These are phyloP conservation scores for Pestalotiopsis sp. DNA, from an alignment of 2,329 filamentous ascomycete species.

Conservation along the genomic window DNA sequence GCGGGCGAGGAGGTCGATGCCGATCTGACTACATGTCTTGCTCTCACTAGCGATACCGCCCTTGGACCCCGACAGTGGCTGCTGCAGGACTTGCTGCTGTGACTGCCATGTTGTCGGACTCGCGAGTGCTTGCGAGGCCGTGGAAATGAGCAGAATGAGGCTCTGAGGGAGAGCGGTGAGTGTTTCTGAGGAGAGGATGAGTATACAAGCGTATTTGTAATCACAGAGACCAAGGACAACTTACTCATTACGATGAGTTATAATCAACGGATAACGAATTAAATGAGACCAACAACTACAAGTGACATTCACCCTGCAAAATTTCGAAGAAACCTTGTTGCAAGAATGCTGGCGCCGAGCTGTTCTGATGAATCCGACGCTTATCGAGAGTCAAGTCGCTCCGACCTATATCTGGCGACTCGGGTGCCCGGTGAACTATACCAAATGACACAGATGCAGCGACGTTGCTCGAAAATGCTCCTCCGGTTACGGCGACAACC, in stretches of 20 bases:
- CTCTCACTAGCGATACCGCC: slow-evolving; percentile 36
- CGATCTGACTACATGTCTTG: slow-evolving; percentile 35
- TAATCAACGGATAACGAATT: not conserved
- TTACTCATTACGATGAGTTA: not conserved
- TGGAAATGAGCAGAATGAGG: not conserved
- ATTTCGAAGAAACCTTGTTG: too few relatives aligned
- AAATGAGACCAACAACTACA: not conserved
- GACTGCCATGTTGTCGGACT: slow-evolving; percentile 21
- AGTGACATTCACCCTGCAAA: too few relatives aligned
- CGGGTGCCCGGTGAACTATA: not conserved
- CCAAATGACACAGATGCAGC: not conserved
- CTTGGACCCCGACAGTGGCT: slow-evolving; percentile 16
- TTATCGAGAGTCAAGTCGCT: not conserved
- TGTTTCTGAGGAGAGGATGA: not conserved
- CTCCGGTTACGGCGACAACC: not conserved
- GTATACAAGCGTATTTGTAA: not conserved
- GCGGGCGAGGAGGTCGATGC: slow-evolving; percentile 31
- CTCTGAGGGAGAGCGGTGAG: not conserved
- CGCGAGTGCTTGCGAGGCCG: slow-evolving; percentile 15
- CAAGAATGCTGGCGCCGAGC: too few relatives aligned
- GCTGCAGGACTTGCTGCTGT: slow-evolving; percentile 22
- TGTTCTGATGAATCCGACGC: not conserved
- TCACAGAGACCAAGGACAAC: not conserved
- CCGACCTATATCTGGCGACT: not conserved
- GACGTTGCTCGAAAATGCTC: not conserved